Conservation (phyloP, 768 basidiomycete genomes). For the Agaricus blazei region DNA sequence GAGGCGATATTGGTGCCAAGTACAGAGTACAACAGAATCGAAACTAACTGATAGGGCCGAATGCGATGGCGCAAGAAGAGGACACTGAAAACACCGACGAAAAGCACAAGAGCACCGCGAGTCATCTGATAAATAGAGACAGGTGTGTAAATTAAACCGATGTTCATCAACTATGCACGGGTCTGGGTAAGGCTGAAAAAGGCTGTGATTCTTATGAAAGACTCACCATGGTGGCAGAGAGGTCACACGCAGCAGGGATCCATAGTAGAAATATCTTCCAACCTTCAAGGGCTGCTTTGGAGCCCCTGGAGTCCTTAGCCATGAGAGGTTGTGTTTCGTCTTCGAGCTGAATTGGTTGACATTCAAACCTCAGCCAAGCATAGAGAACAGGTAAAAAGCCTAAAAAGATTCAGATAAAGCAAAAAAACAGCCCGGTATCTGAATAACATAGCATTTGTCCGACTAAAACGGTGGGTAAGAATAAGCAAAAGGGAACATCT, state of each 20-base stretch:
- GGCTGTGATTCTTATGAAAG: slow-evolving; percentile 10
- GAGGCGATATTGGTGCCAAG: slow-evolving; percentile 5
- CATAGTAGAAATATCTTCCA: slow-evolving; percentile 74
- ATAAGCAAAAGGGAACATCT: slow-evolving; percentile 16
- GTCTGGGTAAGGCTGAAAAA: slow-evolving; percentile 22
- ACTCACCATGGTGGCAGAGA: slow-evolving; percentile 85
- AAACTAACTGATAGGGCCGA: slow-evolving; percentile 79
- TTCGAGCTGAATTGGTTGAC: slow-evolving; percentile 47
- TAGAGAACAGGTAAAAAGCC: slow-evolving; percentile 84
- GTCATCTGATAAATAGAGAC: slow-evolving; percentile 99
- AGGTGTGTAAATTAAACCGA: slow-evolving; percentile 92
- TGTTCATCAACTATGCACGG: slow-evolving; percentile 71
- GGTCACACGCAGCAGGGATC: slow-evolving; percentile 86
- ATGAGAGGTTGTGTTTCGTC: slow-evolving; percentile 32
- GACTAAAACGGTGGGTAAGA: slow-evolving; percentile 44
- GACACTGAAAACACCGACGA: slow-evolving; percentile 89
- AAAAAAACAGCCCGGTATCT: slow-evolving; percentile 11
- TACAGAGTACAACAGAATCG: not conserved
- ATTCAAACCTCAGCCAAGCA: slow-evolving; percentile 50
- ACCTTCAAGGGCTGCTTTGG: slow-evolving; percentile 40
- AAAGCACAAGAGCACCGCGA: slow-evolving; percentile 87
- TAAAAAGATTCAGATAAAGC: slow-evolving; percentile 26
- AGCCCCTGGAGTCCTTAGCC: slow-evolving; percentile 24
- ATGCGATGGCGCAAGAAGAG: slow-evolving; percentile 83
- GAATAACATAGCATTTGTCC: slow-evolving; percentile 92